Conservation (phyloP, 768 basidiomycete species). For the Pleurotus cornucopiae region DNA sequence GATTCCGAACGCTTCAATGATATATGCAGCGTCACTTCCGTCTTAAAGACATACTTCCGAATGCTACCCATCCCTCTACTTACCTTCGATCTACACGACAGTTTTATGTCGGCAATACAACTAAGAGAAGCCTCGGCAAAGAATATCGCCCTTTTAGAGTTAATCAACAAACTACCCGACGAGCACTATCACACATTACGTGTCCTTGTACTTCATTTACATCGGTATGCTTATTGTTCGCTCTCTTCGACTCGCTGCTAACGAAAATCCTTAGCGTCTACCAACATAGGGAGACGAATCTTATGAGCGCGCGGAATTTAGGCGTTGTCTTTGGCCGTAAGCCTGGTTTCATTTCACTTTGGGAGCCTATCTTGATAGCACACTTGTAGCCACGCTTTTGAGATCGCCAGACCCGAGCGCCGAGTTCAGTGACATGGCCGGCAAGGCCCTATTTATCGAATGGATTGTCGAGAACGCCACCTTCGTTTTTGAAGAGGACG, state of each 20-base stretch:
- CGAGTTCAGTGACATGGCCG: constrained; percentile 97
- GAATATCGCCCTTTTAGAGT: constrained; percentile 53
- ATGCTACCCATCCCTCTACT: constrained; percentile 87
- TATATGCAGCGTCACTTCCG: constrained; percentile 93
- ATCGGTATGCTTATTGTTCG: constrained; percentile 54
- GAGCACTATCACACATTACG: constrained; percentile 87
- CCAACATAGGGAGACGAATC: constrained; percentile 65
- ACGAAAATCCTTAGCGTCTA: constrained; percentile 42
- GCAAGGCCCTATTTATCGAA: constrained; percentile 88
- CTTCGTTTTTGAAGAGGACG: constrained; percentile 35
- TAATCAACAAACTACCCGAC: constrained; percentile 74
- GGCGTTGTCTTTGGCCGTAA: constrained; percentile 98
- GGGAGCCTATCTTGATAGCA: constrained; percentile 7
- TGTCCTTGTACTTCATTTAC: constrained; percentile 80
- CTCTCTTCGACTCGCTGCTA: constrained; percentile 2
- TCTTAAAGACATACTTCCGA: constrained; percentile 95
- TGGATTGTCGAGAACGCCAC: constrained; percentile 92
- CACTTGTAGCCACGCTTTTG: constrained; percentile 80
- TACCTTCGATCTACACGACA: constrained; percentile 87
- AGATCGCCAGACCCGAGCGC: constrained; percentile 79
- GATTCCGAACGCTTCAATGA: constrained; percentile 94
- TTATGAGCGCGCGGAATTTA: constrained; percentile 93
- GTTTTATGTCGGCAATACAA: constrained; percentile 75
- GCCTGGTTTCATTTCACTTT: constrained; percentile 26
- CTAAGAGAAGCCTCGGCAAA: constrained; percentile 62